Base-by-base conservation (phyloP, 129 eudicot species). In the Pittosporum tobira region DNA sequence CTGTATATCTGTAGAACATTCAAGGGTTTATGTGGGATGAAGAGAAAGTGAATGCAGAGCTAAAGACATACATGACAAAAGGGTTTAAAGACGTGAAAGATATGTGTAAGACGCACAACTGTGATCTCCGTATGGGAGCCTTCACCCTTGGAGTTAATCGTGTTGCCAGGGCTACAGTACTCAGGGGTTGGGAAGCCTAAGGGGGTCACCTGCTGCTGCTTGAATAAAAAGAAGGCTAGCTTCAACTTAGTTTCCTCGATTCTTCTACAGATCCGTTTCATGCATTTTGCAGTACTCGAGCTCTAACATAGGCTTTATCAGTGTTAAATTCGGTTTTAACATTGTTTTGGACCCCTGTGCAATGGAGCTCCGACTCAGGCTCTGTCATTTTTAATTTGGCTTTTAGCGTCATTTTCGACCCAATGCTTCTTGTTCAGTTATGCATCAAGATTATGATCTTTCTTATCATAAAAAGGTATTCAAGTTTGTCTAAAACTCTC, bases 11-110 rank as follows among this genome's bases (percentile, higher is more conserved):
- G 50, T 62, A 91, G 98, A 93, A 93, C 81, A 93, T 93, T 46
- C 99, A 93, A 84, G 99, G 99, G 11, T 93, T 93, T 77, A 87
- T 93, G 99, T 93, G 99, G 99, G 88, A 84, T 2, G 99, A 93
- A 61, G 94, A 63, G 5, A 93, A 84, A 66, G 99, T 93, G 48
- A 93, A 93, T 61, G 34, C 28, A 0, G 99, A 81, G 80, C 80
- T 93, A 25, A 93, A 75, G 80, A 87, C 80, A 51, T 93, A 93
- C 79, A 93, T 93, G 81, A 84, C 79, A 2, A 73, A 50, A 26
- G 96, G 96, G 8, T 82, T 83, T 36, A 87, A 87, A 49, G 84
- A 84, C 63, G 96, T 93, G 36, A 87, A 84, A 49, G 94, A 79
- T 40, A 93, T 93, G 99, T 93, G 99, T 76, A 78, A 77, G 65